Evolutionary conservation across 805 yeast species (phyloP), one percentile per base, ranked within the genome.

Genomic region (Starmerella cellae): DNA sequence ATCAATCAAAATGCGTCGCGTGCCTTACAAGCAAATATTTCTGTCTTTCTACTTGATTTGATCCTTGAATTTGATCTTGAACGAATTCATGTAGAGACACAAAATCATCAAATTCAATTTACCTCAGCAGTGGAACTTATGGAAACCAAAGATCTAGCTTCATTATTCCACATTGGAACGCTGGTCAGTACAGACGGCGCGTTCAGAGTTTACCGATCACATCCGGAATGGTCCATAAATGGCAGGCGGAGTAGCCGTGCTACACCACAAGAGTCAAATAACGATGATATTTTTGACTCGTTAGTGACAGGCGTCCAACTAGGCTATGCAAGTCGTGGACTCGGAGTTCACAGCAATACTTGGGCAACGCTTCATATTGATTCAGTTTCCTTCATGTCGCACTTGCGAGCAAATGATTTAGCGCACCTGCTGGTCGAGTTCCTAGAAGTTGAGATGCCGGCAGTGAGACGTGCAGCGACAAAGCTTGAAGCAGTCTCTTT

Each of bases 81-180:
- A n/a, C 39, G 45, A 1, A 6, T 54, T n/a, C 41, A 39, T 9
- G 35, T 51, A 3, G 56, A 54, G 37, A 42, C 54, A 1, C 57
- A 54, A 23, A 51, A 42, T 35, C 53, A 51, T 18, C 50, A 43
- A 26, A 41, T 51, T 13, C 55, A 51, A 24, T 41, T 50, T 14
- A 41, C 54, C 10, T 37, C 48, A 11, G 43, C 48, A 2, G 41
- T 50, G 5, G 54, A 50, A 24, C 32, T 39, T 14, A 46, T 41
- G 42, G 27, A 41, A 10, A 32, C 39, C 3, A 17, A 26, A 4
- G 26, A 21, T 2, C 5, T 41, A 1, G 43, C 36, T 1, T 40
- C 52, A 2, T 28, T 48, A 1, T 48, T 48, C 44, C 50, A 52
- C 20, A 42, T 49, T 4, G 55, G 57, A 14, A 44, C 44, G 1